Percentiles rank a stretch among this genome's conserved stretches.
Evolutionary conservation across 106 monocot species (phyloP).

Genomic region (Alisma plantagoaquatica): DNA sequence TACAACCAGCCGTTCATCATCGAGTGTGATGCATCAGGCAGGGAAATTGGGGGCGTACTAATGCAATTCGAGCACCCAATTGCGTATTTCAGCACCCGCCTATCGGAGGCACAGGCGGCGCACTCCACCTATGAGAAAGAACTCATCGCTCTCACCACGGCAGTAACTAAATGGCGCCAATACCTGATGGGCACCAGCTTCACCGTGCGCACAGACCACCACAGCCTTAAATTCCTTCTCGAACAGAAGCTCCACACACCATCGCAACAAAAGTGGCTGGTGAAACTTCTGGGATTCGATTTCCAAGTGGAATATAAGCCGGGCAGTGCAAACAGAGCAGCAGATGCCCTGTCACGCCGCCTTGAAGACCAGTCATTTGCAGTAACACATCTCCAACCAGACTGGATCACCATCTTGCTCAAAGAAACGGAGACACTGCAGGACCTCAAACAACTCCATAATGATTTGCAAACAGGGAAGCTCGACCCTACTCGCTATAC

Average conservation of each 20-base stretch:
- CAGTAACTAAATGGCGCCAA: background rate
- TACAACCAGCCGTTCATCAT: too few species aligned
- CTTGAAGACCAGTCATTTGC: too few species aligned
- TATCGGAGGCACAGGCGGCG: too few species aligned
- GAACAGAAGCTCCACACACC: background rate
- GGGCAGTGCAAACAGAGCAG: background rate
- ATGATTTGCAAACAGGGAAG: too few species aligned
- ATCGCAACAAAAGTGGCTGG: background rate
- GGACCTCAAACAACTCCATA: too few species aligned
- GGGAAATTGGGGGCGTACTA: too few species aligned
- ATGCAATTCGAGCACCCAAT: too few species aligned
- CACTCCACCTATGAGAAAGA: too few species aligned
- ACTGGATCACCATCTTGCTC: background rate
- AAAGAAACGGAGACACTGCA: background rate
- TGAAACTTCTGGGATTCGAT: constrained; percentile 2
- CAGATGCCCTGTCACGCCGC: background rate
- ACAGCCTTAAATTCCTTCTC: background rate
- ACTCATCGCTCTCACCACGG: too few species aligned
- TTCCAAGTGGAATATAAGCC: background rate
- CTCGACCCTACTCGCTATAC: background rate
- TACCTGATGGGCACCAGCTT: background rate
- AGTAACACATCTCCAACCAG: background rate
- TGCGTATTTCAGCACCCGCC: too few species aligned
- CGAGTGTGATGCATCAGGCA: too few species aligned
- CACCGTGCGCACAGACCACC: background rate